phyloP scores from a whole-genome alignment of 129 eudicot genomes.

The Lactuca sativa region DNA sequence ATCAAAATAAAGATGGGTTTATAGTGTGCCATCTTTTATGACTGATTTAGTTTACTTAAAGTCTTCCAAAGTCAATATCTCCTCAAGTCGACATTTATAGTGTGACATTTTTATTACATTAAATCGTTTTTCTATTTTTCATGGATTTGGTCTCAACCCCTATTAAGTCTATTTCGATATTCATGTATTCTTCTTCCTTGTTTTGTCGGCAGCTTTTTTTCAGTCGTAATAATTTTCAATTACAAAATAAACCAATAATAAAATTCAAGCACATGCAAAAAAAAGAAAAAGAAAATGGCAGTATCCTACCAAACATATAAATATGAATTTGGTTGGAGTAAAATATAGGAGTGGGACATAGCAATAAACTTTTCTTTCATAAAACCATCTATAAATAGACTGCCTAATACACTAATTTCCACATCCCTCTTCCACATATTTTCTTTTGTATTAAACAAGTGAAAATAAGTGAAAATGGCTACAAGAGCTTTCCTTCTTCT shows the following conservation, averaged over 20 bases:
- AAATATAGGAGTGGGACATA: background rate
- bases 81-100: no score
- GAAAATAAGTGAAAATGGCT: conserved; percentile 35
- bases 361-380: conserved; percentile 5
- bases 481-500: conserved; percentile 25
- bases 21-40: no score
- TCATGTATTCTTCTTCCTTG: no score
- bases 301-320: background rate
- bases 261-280: background rate
- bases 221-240: no score
- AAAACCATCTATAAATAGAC: conserved; percentile 21
- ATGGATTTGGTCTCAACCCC: no score
- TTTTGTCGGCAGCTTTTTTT: no score
- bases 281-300: no score
- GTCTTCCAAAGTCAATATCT: no score
- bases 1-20: no score
- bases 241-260: background rate
- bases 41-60: background rate
- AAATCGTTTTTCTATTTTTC: no score
- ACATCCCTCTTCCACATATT: background rate
- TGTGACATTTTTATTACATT: no score
- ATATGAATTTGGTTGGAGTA: background rate
- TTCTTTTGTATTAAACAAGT: background rate
- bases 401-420: conserved; percentile 2
- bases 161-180: no score